These are phyloP conservation scores for Litsea cubeba DNA, from an alignment of 164 flowering plant genomes.

Conservation along the genomic window DNA sequence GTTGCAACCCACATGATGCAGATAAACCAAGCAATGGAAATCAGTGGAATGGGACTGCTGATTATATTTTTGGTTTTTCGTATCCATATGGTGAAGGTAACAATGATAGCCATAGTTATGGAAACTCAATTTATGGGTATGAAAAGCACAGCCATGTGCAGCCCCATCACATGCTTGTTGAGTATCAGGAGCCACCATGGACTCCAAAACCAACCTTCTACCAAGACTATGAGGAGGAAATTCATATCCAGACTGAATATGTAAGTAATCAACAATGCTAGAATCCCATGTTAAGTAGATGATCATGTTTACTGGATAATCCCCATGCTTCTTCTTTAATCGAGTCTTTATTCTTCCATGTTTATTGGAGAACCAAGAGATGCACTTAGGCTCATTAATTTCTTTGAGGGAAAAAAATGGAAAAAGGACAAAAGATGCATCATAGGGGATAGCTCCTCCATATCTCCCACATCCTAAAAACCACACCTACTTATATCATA, in stretches of 20 bases:
- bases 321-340: background rate
- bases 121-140: constrained; percentile 11
- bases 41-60: constrained; percentile 41
- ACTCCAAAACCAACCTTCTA: constrained; percentile 3
- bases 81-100: constrained; percentile 30
- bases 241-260: background rate
- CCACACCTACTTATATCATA: background rate
- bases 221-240: constrained; percentile 1
- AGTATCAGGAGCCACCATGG: background rate
- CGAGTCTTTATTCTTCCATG: background rate
- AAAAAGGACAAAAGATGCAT: background rate
- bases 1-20: constrained; percentile 6
- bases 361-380: background rate
- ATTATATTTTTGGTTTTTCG: constrained; percentile 57
- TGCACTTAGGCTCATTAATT: background rate
- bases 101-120: constrained; percentile 16
- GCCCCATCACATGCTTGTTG: background rate
- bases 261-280: background rate
- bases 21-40: constrained; percentile 18
- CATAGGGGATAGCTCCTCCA: background rate
- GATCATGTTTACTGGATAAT: no score
- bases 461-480: background rate
- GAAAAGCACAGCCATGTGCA: constrained; percentile 8
- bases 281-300: background rate
- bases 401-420: background rate